These are phyloP conservation scores for Jacaranda mimosifolia DNA, from an alignment of 257 asterid species.

Conservation along the genomic window DNA sequence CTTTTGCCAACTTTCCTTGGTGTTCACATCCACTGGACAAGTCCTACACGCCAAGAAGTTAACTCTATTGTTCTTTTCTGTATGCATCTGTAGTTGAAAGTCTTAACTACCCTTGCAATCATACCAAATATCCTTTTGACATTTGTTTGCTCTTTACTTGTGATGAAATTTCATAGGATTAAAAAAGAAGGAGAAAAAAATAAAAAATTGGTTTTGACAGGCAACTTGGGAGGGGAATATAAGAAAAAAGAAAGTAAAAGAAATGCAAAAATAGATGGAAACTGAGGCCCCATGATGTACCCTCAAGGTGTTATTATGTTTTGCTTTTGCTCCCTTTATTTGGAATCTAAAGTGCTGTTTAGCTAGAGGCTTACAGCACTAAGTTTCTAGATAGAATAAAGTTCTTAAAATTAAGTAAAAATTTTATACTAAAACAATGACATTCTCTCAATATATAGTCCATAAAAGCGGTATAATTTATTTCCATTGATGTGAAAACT, in stretches of 20 bases:
- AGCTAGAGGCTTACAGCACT: slow-evolving; percentile 37
- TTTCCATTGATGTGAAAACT: no score
- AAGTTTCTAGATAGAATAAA: slow-evolving; percentile 27
- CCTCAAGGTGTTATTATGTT: slow-evolving; percentile 68
- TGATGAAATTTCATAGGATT: slow-evolving; percentile 10
- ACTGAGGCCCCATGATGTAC: slow-evolving; percentile 57
- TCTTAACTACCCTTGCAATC: slow-evolving; percentile 43
- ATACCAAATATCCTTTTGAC: slow-evolving; percentile 18
- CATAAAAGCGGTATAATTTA: neutral
- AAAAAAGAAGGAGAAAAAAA: neutral
- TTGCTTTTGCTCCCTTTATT: slow-evolving; percentile 31
- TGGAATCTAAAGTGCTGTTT: slow-evolving; percentile 42
- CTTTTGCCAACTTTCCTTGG: slow-evolving; percentile 52
- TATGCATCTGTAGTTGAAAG: slow-evolving; percentile 39
- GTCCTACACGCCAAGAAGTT: slow-evolving; percentile 62
- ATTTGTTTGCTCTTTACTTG: neutral
- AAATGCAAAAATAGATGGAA: slow-evolving; percentile 37
- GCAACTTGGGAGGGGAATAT: slow-evolving; percentile 29
- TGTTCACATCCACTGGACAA: slow-evolving; percentile 61
- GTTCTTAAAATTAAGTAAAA: neutral
- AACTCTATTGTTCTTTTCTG: slow-evolving; percentile 45
- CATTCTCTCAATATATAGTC: neutral
- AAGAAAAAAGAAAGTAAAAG: neutral
- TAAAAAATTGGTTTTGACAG: neutral
- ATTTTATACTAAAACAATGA: neutral